These are phyloP conservation scores for Candida neerlandica DNA, from an alignment of 1,139 yeast genomes.

Conservation along the genomic window DNA sequence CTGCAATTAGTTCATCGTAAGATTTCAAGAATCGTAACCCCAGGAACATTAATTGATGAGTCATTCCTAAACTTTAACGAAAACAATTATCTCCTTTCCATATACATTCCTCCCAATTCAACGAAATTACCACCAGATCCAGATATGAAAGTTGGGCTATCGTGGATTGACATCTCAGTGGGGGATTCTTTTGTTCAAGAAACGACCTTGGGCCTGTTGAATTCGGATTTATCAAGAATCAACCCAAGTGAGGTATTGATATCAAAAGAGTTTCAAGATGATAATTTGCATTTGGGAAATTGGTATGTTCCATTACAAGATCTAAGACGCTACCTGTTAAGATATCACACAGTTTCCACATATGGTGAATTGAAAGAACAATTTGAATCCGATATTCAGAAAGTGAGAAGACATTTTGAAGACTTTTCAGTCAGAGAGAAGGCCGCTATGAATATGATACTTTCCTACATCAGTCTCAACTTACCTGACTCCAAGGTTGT, in stretches of 20 bases:
- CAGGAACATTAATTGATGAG: constrained; percentile 92
- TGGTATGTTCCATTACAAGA: constrained; percentile 67
- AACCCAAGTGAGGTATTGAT: constrained; percentile 68
- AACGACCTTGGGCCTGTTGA: constrained; percentile 55
- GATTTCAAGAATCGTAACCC: constrained; percentile 80
- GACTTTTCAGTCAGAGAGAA: constrained; percentile 51
- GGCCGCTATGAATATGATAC: constrained; percentile 47
- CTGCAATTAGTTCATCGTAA: constrained; percentile 59
- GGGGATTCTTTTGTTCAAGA: constrained; percentile 76
- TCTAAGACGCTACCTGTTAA: constrained; percentile 59
- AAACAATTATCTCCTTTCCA: constrained; percentile 70
- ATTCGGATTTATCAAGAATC: constrained; percentile 64
- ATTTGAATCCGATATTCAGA: constrained; percentile 50
- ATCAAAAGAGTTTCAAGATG: constrained; percentile 29
- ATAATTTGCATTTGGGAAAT: constrained; percentile 41
- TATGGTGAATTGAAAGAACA: constrained; percentile 36
- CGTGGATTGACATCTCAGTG: constrained; percentile 89
- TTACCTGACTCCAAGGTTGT: constrained; percentile 43
- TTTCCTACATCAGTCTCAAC: constrained; percentile 43
- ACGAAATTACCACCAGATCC: constrained; percentile 47
- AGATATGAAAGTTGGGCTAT: constrained; percentile 61
- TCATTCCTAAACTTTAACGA: constrained; percentile 72
- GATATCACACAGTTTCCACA: constrained; percentile 45
- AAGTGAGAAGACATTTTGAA: constrained; percentile 57
- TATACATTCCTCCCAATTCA: constrained; percentile 57